These are phyloP conservation scores for Cercospora nicotianae DNA, from an alignment of 2,329 filamentous ascomycete species.

Conservation along the genomic window DNA sequence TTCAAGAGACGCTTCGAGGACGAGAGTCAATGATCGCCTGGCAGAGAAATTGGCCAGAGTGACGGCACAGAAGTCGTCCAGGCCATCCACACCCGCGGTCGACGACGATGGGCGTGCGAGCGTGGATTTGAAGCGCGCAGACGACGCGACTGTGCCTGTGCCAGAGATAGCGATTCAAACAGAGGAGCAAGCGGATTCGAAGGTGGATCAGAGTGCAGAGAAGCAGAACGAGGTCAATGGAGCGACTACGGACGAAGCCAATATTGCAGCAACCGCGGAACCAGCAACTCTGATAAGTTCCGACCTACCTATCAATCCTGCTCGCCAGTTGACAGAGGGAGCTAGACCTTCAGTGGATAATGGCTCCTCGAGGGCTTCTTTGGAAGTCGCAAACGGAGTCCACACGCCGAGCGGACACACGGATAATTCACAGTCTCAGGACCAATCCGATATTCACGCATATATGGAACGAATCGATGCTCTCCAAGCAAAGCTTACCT, in stretches of 20 bases:
- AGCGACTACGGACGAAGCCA: slow-evolving; percentile 9
- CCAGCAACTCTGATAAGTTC: slow-evolving; percentile 32
- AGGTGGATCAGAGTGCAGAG: slow-evolving; percentile 7
- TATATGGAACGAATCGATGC: slow-evolving; percentile 91
- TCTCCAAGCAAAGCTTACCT: slow-evolving; percentile 85
- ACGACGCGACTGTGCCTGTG: slow-evolving; percentile 31
- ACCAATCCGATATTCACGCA: slow-evolving; percentile 78
- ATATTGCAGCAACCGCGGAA: slow-evolving; percentile 7
- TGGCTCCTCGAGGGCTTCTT: slow-evolving; percentile 20
- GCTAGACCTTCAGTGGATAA: slow-evolving; percentile 29
- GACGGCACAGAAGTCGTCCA: slow-evolving; percentile 70
- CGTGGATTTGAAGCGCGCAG: slow-evolving; percentile 44
- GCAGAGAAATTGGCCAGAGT: slow-evolving; percentile 89
- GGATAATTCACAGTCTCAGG: slow-evolving; percentile 47
- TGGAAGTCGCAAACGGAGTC: slow-evolving; percentile 29
- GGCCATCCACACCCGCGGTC: slow-evolving; percentile 55
- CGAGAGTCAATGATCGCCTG: slow-evolving; percentile 73
- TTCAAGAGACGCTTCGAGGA: slow-evolving; percentile 65
- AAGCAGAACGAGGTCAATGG: slow-evolving; percentile 1
- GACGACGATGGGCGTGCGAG: slow-evolving; percentile 49
- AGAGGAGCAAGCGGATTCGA: slow-evolving; percentile 9
- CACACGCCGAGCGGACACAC: slow-evolving; percentile 31
- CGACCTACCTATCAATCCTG: slow-evolving; percentile 40
- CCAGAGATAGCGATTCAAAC: slow-evolving; percentile 27
- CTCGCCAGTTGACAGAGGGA: slow-evolving; percentile 35